Conservation (phyloP, 306 rosid species). For the Castanopsis chinensis region DNA sequence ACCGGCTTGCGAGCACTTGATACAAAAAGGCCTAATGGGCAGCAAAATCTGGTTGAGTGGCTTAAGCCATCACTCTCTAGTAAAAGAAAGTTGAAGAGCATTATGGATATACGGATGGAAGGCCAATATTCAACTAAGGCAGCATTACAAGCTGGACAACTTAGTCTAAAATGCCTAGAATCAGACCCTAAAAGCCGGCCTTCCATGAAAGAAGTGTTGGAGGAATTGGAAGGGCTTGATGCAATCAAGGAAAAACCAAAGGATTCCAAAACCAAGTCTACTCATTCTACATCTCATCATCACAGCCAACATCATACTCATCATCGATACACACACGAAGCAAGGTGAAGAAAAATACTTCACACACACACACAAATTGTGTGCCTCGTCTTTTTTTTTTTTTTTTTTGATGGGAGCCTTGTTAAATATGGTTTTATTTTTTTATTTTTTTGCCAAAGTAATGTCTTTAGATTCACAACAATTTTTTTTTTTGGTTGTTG, state of each 20-base stretch:
- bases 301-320: neutral
- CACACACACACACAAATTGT: neutral
- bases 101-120: conserved; percentile 58
- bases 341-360: neutral
- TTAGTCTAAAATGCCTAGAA: conserved; percentile 59
- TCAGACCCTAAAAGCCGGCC: conserved; percentile 66
- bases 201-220: conserved; percentile 68
- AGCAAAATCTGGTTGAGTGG: conserved; percentile 75
- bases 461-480: conserved; percentile 3
- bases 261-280: conserved; percentile 6
- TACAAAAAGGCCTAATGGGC: conserved; percentile 34
- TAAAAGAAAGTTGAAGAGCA: conserved; percentile 40
- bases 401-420: neutral
- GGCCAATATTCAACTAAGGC: conserved; percentile 72
- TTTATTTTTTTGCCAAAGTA: neutral
- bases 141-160: conserved; percentile 43
- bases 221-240: conserved; percentile 50
- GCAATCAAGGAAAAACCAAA: conserved; percentile 37
- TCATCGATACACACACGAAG: neutral
- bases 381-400: neutral
- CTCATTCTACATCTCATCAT: conserved; percentile 2
- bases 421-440: conserved; percentile 1
- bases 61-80: conserved; percentile 47
- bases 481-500: conserved; percentile 3
- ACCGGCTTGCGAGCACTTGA: conserved; percentile 71